Percentiles rank a stretch among this genome's conserved stretches.
phyloP scores from a whole-genome alignment of 2,329 filamentous ascomycete species.

The Diaporthe citriasiana region DNA sequence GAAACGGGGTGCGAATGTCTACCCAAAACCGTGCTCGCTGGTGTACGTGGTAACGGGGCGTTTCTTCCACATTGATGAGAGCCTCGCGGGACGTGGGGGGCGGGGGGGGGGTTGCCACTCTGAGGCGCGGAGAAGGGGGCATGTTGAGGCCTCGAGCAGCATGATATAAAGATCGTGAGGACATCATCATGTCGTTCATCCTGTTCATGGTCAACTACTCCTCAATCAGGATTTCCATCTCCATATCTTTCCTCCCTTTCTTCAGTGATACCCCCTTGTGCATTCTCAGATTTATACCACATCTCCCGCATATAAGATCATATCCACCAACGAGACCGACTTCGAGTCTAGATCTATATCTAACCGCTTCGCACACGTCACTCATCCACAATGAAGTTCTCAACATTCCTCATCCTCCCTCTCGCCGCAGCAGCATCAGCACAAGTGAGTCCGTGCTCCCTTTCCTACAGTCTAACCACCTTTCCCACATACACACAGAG shows the following conservation, averaged over 20 bases:
- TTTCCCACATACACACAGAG: neutral
- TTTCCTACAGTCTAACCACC: neutral
- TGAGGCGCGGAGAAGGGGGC: neutral
- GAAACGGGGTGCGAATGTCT: slow-evolving; percentile 15
- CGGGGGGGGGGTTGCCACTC: too few species aligned
- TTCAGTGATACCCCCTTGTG: slow-evolving; percentile 15
- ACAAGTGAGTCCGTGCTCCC: slow-evolving; percentile 21
- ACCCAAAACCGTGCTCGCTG: neutral
- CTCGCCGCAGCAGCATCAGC: slow-evolving; percentile 7
- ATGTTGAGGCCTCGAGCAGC: neutral
- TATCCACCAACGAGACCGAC: neutral
- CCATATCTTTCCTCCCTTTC: neutral
- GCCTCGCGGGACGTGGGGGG: slow-evolving; percentile 17
- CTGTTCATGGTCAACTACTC: neutral
- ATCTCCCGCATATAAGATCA: neutral
- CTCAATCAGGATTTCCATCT: neutral
- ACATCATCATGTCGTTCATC: neutral
- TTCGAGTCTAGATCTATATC: neutral
- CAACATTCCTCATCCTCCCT: slow-evolving; percentile 12
- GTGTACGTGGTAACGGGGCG: neutral
- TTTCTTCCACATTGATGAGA: slow-evolving; percentile 18
- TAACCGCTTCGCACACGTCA: neutral
- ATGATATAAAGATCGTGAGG: slow-evolving; percentile 21
- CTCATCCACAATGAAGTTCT: slow-evolving; percentile 27
- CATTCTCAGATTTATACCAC: neutral